Evolutionary conservation across 176 grass and related monocot species (phyloP).

Genomic region (Bolboschoenus planiculmis): DNA sequence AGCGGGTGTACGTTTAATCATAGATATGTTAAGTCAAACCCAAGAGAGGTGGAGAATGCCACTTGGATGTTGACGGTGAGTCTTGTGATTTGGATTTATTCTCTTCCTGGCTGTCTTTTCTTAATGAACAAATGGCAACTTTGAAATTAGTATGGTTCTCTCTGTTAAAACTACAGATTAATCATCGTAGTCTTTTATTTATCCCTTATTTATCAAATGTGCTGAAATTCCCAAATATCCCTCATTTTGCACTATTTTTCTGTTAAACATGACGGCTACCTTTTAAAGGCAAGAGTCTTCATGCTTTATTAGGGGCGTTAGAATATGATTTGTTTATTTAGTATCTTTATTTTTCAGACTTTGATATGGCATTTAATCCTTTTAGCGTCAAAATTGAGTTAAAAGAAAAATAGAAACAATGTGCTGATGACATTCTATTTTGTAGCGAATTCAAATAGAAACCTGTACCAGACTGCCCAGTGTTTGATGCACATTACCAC

Average conservation of each 20-base stretch:
- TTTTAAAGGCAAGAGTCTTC: no score
- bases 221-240: background rate
- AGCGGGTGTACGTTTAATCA: slow-evolving; percentile 92
- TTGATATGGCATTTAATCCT: no score
- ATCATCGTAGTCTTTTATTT: background rate
- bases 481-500: background rate
- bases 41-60: slow-evolving; percentile 67
- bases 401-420: no score
- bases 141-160: background rate
- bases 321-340: no score
- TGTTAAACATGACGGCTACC: background rate
- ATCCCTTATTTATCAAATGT: background rate
- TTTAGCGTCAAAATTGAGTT: no score
- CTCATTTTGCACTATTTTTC: background rate
- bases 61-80: slow-evolving; percentile 91
- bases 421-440: background rate
- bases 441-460: background rate
- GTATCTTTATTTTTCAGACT: no score
- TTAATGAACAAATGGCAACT: background rate
- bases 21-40: slow-evolving; percentile 81
- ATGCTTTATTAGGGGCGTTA: no score
- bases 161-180: background rate
- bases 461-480: background rate
- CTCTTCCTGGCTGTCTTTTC: slow-evolving; percentile 8
- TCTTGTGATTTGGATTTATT: background rate